Evolutionary conservation across 345 rosid species (phyloP), one percentile per base, ranked within the genome.

Genomic region (Cardamine resedifolia): DNA sequence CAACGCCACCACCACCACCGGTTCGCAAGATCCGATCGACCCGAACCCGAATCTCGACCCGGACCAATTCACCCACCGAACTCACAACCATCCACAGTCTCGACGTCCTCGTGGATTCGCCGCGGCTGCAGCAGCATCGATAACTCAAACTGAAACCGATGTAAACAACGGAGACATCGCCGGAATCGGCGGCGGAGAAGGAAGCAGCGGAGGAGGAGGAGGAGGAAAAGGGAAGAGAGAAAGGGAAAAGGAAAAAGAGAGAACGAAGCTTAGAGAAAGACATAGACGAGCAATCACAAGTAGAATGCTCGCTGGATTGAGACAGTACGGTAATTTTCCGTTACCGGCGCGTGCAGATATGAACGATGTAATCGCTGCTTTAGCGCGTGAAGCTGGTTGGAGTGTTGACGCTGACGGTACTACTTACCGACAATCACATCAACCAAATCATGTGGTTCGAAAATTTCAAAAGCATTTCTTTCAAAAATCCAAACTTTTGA

Each of bases 331-430:
- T 5, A 89, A 94, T 67, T 94, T 94, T 65, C 96, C 96, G 5
- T 92, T 94, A 11, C 98, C 97, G 5, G 98, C 98, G 9, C 98
- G 98, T 64, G 98, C 97, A 7, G 98, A 94, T 83, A 94, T 90
- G 98, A 94, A 94, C 81, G 98, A 94, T 57, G 98, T 94, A n/a
- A 85, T 94, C 24, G 96, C 98, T 14, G 96, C 98, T 19, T 80
- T 94, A 28, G 98, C 97, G 21, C 98, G 98, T 30, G 96, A 94
- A 79, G 96, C 97, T 65, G 97, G 98, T 4, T 90, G 98, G 98
- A 94, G 88, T 10, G 98, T 94, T 10, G 98, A 93, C 68, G 72
- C 96, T 9, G 97, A 93, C 16, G 97, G 98, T 62, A 87, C 90
- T 74, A 94, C 97, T 34, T 88, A 86, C 43, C 70, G 96, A 15